A percentile compares a stretch with the other conserved stretches of the same genome.
phyloP scores from a whole-genome alignment of 805 yeast genomes.

The Candida manassasensis region DNA sequence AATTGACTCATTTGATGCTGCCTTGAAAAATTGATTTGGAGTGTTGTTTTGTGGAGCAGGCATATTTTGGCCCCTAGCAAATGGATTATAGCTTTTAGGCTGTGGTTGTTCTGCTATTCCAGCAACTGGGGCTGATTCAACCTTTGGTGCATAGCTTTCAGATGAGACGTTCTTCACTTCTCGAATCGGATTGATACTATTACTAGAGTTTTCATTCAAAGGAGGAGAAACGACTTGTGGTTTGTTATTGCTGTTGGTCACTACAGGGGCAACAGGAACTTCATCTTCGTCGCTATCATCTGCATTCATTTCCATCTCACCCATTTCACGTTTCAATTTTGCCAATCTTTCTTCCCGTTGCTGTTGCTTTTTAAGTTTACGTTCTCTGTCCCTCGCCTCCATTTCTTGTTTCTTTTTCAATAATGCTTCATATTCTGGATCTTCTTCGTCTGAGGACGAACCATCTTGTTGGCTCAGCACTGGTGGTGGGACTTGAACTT shows the following conservation, averaged over 20 bases:
- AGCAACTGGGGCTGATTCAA: conserved; percentile 9
- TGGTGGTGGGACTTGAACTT: too few relatives aligned
- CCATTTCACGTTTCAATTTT: conserved; percentile 55
- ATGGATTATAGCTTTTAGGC: conserved; percentile 37
- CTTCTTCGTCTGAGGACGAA: conserved; percentile 26
- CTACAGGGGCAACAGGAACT: conserved; percentile 8
- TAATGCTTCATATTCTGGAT: conserved; percentile 47
- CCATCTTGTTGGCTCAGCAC: conserved; percentile 2
- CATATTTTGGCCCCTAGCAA: conserved; percentile 30
- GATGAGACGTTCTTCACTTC: too few relatives aligned
- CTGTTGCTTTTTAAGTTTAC: conserved; percentile 48
- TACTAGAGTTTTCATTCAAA: not conserved
- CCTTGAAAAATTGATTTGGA: conserved; percentile 60
- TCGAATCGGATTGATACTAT: too few relatives aligned
- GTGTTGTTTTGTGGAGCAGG: conserved; percentile 13
- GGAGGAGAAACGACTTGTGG: not conserved
- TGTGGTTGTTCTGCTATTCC: not conserved
- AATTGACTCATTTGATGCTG: conserved; percentile 21
- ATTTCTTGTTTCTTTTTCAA: conserved; percentile 38
- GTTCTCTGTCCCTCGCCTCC: conserved; percentile 39
- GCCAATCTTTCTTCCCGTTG: conserved; percentile 60
- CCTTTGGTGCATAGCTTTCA: too few relatives aligned
- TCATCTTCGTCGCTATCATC: conserved; percentile 29
- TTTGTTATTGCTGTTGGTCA: not conserved
- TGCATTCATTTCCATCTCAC: conserved; percentile 39